A percentile compares a stretch with the other conserved stretches of the same genome.
phyloP scores from a whole-genome alignment of 2,329 filamentous ascomycete genomes.

The Pyricularia pennisetigena region DNA sequence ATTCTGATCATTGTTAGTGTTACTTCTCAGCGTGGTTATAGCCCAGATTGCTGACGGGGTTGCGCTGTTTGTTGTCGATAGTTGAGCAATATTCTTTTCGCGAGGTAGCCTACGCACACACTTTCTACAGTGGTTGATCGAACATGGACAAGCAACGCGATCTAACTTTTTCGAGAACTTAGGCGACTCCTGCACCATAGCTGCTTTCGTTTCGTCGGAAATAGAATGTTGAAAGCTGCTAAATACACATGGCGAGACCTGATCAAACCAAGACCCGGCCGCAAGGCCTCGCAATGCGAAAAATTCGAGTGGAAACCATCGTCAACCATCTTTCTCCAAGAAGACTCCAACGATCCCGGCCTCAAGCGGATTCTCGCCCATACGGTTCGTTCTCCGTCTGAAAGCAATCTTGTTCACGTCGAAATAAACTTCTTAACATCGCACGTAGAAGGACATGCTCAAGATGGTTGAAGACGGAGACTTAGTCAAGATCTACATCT shows the following conservation, averaged over 20 bases:
- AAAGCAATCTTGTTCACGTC: neutral
- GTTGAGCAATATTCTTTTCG: no score
- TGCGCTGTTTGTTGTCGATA: no score
- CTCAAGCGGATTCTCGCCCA: neutral
- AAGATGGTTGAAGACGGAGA: neutral
- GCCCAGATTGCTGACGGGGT: no score
- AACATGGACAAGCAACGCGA: neutral
- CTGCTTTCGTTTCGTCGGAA: neutral
- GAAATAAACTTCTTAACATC: neutral
- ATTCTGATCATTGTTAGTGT: no score
- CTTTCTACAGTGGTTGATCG: neutral
- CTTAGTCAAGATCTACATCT: neutral
- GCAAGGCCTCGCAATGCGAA: neutral
- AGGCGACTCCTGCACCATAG: neutral
- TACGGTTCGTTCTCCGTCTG: neutral
- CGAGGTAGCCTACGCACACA: neutral
- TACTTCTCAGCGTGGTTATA: no score
- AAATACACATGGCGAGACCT: neutral
- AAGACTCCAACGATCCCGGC: neutral
- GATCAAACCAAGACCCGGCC: neutral
- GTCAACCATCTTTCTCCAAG: neutral
- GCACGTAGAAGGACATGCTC: neutral
- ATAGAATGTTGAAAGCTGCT: neutral
- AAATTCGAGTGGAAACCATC: neutral
- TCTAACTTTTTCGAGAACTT: neutral